Base-by-base conservation (phyloP, 176 grass and related monocot genomes). In the Oropetium thomaeum region DNA sequence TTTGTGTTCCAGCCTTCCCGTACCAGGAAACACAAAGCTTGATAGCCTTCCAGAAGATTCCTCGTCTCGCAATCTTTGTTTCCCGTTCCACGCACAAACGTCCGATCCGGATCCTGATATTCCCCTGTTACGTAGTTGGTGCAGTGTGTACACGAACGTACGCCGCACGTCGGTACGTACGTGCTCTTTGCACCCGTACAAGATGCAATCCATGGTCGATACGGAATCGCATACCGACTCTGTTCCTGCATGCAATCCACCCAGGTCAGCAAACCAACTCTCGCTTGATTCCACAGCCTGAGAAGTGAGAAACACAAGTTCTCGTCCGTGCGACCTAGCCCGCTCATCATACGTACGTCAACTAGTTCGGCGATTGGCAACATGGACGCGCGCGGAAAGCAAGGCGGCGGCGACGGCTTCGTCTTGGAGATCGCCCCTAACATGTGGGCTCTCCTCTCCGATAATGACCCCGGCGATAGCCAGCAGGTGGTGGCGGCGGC, bases 391-490 rank as follows among this genome's bases (percentile, higher is more conserved):
- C 28, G 2, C n/a, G n/a, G n/a, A n/a, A n/a, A n/a, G 15, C 55
- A 27, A 26, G 52, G 20, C 10, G 55, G 55, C 1, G 34, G 33
- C 33, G 5, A 16, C 16, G 4, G 43, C 28, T 14, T 13, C 34
- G 71, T 31, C 33, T 45, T 70, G 20, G 10, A 26, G 20, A 31
- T 37, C 51, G 70, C 35, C n/a, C 10, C 17, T n/a, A 74, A 74
- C 69, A 60, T 79, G 83, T 74, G 69, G 83, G 69, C 27, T 0
- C 9, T 40, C 31, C 76, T 80, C 40, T 3, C 13, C 52, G 14
- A 10, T 48, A 7, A 79, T 4, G 67, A 84, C 16, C 67, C 82
- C 11, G 75, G 75, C 49, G 37, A 85, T 22, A 28, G 5, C 40
- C 17, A 13, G n/a, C n/a, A n/a, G n/a, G n/a, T n/a, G n/a, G n/a